A percentile compares a stretch with the other conserved stretches of the same genome.
Conservation (phyloP, 495 filamentous ascomycete genomes). For the Penicillium herquei region DNA sequence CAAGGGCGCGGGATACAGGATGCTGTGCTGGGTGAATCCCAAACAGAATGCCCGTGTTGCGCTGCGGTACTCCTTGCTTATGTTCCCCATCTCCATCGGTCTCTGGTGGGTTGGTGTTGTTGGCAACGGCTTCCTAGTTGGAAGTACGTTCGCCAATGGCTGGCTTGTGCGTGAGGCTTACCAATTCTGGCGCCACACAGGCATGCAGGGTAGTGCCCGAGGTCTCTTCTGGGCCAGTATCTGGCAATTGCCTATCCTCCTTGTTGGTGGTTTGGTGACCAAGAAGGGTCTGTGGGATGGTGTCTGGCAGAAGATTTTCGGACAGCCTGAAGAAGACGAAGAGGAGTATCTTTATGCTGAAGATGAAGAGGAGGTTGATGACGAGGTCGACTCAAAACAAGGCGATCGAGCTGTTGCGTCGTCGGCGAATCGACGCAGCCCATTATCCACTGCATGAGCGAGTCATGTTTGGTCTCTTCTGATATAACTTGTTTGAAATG, state of each 20-base stretch:
- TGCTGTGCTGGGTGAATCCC: conserved; percentile 89
- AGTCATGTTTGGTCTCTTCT: background rate
- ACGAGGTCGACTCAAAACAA: background rate
- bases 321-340: conserved; percentile 46
- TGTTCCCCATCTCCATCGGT: conserved; percentile 83
- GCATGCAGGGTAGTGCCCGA: conserved; percentile 76
- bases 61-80: conserved; percentile 78
- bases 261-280: conserved; percentile 87
- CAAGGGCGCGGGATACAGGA: conserved; percentile 78
- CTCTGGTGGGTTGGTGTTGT: conserved; percentile 80
- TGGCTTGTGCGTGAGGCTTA: conserved; percentile 85
- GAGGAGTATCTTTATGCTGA: conserved; percentile 43
- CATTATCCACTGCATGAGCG: background rate
- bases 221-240: conserved; percentile 96
- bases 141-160: conserved; percentile 76
- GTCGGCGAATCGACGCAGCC: background rate
- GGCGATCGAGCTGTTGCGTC: background rate
- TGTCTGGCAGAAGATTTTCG: conserved; percentile 68
- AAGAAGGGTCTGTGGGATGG: conserved; percentile 94
- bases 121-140: conserved; percentile 80
- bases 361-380: conserved; percentile 29
- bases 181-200: conserved; percentile 76
- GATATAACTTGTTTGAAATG: background rate
- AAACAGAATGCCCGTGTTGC: conserved; percentile 80
- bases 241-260: conserved; percentile 89